These are phyloP conservation scores for Fusarium pseudograminearum DNA, from an alignment of 2,329 filamentous ascomycete species.

Conservation along the genomic window DNA sequence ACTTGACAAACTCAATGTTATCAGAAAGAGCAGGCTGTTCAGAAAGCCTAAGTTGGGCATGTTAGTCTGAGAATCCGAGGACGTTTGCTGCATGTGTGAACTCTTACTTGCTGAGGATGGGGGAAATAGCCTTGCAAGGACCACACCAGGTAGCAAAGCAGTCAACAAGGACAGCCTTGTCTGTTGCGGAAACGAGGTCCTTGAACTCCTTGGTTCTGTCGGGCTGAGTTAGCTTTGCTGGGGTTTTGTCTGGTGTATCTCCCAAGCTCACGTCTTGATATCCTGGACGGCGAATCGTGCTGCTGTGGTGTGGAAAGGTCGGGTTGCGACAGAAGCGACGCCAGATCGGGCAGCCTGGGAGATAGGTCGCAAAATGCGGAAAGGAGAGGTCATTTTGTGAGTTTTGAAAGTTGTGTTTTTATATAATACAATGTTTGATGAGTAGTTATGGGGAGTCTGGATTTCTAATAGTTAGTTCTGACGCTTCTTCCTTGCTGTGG, in stretches of 20 bases:
- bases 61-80: not conserved
- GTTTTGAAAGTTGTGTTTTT: not conserved
- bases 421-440: slow-evolving; percentile 4
- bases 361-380: slow-evolving; percentile 38
- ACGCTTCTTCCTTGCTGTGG: slow-evolving; percentile 22
- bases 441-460: slow-evolving; percentile 13
- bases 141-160: slow-evolving; percentile 78
- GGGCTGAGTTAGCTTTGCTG: slow-evolving; percentile 1
- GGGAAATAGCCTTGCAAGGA: slow-evolving; percentile 92
- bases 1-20: slow-evolving; percentile 82
- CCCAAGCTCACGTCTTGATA: slow-evolving; percentile 52
- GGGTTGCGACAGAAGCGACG: slow-evolving; percentile 19
- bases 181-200: slow-evolving; percentile 60
- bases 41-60: slow-evolving; percentile 37
- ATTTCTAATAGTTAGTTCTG: slow-evolving; percentile 39
- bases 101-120: slow-evolving; percentile 64
- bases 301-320: slow-evolving; percentile 54
- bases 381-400: slow-evolving; percentile 36
- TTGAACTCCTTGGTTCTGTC: slow-evolving; percentile 71
- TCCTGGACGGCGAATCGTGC: slow-evolving; percentile 61
- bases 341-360: slow-evolving; percentile 37
- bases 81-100: not conserved
- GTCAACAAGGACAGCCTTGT: slow-evolving; percentile 80
- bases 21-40: slow-evolving; percentile 62
- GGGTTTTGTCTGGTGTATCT: not conserved